phyloP scores from a whole-genome alignment of 805 yeast genomes.

The Candida ortonii region DNA sequence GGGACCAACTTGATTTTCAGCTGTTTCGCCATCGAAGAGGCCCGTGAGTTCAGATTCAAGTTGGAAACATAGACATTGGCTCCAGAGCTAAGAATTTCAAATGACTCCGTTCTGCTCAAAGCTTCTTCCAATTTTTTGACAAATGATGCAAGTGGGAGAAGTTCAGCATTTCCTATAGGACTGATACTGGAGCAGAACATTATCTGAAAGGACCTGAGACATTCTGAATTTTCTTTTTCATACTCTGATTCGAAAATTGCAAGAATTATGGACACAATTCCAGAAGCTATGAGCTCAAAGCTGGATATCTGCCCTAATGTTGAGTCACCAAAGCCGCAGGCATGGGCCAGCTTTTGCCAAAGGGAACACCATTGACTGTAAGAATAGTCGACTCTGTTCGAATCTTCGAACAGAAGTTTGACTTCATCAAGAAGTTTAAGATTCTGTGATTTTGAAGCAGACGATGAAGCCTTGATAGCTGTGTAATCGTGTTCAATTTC shows the following conservation, averaged over 20 bases:
- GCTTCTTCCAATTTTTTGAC: conserved; percentile 68
- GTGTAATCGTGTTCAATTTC: conserved; percentile 21
- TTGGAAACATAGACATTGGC: conserved; percentile 13
- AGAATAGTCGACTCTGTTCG: conserved; percentile 17
- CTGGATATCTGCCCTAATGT: conserved; percentile 48
- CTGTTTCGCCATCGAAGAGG: conserved; percentile 69
- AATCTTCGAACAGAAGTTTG: conserved; percentile 23
- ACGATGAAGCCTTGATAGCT: conserved; percentile 18
- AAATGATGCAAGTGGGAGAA: conserved; percentile 41
- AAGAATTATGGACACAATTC: conserved; percentile 48
- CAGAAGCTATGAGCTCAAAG: conserved; percentile 71
- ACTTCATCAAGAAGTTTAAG: conserved; percentile 30
- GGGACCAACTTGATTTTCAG: conserved; percentile 53
- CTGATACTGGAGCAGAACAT: conserved; percentile 35
- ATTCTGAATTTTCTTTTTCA: conserved; percentile 30
- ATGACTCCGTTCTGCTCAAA: conserved; percentile 68
- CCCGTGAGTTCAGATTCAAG: conserved; percentile 32
- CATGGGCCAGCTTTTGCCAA: conserved; percentile 39
- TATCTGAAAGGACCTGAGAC: conserved; percentile 42
- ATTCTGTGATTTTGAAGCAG: conserved; percentile 29
- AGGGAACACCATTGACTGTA: conserved; percentile 32
- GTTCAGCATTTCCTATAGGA: conserved; percentile 32
- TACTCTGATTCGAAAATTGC: conserved; percentile 32
- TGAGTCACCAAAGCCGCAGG: conserved; percentile 30
- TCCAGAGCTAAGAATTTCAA: conserved; percentile 58